A percentile compares a stretch with the other conserved stretches of the same genome.
Conservation (phyloP, 1,139 yeast species). For the Taiozyma sp. region DNA sequence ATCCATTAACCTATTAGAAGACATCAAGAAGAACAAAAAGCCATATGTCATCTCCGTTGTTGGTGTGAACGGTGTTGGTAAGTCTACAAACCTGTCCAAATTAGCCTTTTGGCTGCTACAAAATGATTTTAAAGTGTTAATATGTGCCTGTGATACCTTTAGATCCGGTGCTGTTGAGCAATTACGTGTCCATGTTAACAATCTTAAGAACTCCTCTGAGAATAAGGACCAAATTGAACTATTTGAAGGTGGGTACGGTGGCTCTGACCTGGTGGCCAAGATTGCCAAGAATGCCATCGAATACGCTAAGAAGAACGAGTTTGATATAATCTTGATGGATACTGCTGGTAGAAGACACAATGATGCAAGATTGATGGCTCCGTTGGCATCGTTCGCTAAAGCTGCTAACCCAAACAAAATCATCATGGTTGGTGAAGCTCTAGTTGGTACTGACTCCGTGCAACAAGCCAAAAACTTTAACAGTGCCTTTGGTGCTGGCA, state of each 20-base stretch:
- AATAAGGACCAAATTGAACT: conserved; percentile 65
- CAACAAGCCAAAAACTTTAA: conserved; percentile 93
- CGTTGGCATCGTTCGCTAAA: conserved; percentile 90
- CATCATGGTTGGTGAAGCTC: conserved; percentile 98
- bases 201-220: conserved; percentile 60
- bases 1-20: conserved; percentile 81
- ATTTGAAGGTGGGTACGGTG: conserved; percentile 95
- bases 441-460: conserved; percentile 96
- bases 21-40: conserved; percentile 53
- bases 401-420: conserved; percentile 95
- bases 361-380: conserved; percentile 93
- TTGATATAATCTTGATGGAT: conserved; percentile 88
- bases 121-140: conserved; percentile 78
- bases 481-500: conserved; percentile 82
- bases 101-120: conserved; percentile 94
- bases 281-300: conserved; percentile 92
- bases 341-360: conserved; percentile 98
- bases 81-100: conserved; percentile 91
- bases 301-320: conserved; percentile 59
- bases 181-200: conserved; percentile 86
- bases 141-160: conserved; percentile 97
- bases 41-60: conserved; percentile 96
- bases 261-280: conserved; percentile 87
- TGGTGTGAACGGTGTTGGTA: conserved; percentile 98
- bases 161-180: conserved; percentile 99